Evolutionary conservation across 306 rosid genomes (phyloP).

Genomic region (Comarum palustre): DNA sequence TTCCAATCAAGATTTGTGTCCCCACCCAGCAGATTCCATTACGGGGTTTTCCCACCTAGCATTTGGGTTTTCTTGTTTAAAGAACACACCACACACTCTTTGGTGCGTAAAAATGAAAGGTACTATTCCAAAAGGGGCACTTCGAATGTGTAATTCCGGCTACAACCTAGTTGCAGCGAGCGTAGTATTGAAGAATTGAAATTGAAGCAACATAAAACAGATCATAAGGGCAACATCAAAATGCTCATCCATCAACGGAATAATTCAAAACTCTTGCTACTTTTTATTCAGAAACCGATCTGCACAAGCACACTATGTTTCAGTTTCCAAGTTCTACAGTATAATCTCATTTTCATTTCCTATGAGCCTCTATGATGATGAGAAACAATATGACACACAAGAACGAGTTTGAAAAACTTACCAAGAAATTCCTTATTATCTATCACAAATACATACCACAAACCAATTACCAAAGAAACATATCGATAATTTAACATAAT

Average conservation of each 20-base stretch:
- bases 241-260: not conserved
- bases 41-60: not conserved
- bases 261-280: conserved; percentile 17
- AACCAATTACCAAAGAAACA: conserved; percentile 51
- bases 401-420: conserved; percentile 38
- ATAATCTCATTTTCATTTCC: conserved; percentile 65
- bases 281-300: conserved; percentile 52
- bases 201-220: not conserved
- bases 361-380: conserved; percentile 36
- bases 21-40: conserved; percentile 8
- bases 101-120: too few species aligned
- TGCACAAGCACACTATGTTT: conserved; percentile 60
- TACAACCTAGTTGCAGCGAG: not conserved
- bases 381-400: conserved; percentile 49
- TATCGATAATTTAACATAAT: conserved; percentile 36
- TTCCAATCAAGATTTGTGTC: conserved; percentile 7
- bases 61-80: not conserved
- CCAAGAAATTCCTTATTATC: conserved; percentile 62
- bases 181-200: not conserved
- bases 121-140: too few species aligned
- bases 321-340: conserved; percentile 72
- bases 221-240: not conserved
- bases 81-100: too few species aligned
- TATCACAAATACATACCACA: conserved; percentile 77
- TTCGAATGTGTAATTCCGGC: not conserved